phyloP scores from a whole-genome alignment of 176 grass and related monocot species.

The Carex parvula region DNA sequence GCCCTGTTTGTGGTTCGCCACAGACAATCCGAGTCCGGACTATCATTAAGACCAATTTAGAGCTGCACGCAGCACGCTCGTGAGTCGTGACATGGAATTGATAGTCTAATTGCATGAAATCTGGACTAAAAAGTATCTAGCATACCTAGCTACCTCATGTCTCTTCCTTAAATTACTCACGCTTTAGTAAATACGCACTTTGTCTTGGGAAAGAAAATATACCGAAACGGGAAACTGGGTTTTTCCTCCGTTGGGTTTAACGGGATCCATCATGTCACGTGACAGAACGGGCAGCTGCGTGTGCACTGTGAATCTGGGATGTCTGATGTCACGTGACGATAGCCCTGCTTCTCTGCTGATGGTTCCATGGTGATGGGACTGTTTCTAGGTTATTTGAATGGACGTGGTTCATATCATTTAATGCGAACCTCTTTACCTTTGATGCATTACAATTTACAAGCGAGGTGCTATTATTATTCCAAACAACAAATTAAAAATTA shows the following conservation, averaged over 20 bases:
- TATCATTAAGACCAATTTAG: too few relatives aligned
- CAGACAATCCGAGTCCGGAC: background rate
- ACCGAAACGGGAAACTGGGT: slow-evolving; percentile 9
- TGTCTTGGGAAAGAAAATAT: background rate
- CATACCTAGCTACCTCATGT: background rate
- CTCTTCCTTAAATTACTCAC: background rate
- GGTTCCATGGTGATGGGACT: background rate
- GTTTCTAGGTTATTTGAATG: background rate
- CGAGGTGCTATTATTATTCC: too few relatives aligned
- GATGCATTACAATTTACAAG: too few relatives aligned
- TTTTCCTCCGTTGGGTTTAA: background rate
- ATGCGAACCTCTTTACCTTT: background rate
- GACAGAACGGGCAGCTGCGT: background rate
- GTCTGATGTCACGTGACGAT: slow-evolving; percentile 25
- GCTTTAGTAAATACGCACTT: background rate
- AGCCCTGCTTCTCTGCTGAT: background rate
- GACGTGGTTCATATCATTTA: background rate
- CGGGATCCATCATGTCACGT: background rate
- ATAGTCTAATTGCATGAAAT: background rate
- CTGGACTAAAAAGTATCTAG: background rate
- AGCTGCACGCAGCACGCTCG: too few relatives aligned
- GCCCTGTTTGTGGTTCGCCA: background rate
- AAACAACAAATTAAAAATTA: too few relatives aligned
- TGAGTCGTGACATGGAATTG: background rate
- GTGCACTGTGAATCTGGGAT: background rate